Evolutionary conservation across 2,329 filamentous ascomycete genomes (phyloP).

Genomic region (Gaeumannomyces sp.): DNA sequence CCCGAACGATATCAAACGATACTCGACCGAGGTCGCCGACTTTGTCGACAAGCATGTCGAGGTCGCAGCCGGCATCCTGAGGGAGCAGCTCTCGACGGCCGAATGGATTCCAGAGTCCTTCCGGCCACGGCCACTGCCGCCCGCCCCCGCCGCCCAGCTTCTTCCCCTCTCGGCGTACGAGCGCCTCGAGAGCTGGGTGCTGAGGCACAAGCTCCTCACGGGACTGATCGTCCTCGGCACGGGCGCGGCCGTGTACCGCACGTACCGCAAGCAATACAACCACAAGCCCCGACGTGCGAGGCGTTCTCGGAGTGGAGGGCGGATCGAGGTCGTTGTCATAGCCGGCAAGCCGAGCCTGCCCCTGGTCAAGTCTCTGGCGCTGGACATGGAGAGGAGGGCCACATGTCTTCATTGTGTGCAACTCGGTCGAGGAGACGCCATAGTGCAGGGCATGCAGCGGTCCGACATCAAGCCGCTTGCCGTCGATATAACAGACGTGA

Average conservation of each 20-base stretch:
- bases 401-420: slow-evolving; percentile 91
- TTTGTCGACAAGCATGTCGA: slow-evolving; percentile 79
- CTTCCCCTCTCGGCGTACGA: slow-evolving; percentile 33
- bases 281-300: slow-evolving; percentile 68
- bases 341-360: slow-evolving; percentile 83
- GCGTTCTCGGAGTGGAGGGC: slow-evolving; percentile 73
- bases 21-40: slow-evolving; percentile 68
- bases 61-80: slow-evolving; percentile 61
- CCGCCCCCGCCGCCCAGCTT: slow-evolving; percentile 28
- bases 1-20: slow-evolving; percentile 59
- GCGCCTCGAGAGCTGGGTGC: slow-evolving; percentile 63
- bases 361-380: slow-evolving; percentile 72
- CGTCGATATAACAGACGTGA: slow-evolving; percentile 75
- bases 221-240: slow-evolving; percentile 65
- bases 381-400: slow-evolving; percentile 89
- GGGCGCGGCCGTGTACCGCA: slow-evolving; percentile 55
- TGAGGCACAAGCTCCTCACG: slow-evolving; percentile 65
- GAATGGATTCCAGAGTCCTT: slow-evolving; percentile 68
- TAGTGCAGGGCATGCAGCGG: slow-evolving; percentile 69
- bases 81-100: slow-evolving; percentile 60
- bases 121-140: slow-evolving; percentile 50
- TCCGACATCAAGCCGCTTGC: slow-evolving; percentile 75
- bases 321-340: slow-evolving; percentile 80
- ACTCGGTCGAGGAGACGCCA: slow-evolving; percentile 77
- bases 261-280: slow-evolving; percentile 34